Evolutionary conservation across 192 early-diverging fungal species (phyloP).

Genomic region (Umbelopsis ramanniana): DNA sequence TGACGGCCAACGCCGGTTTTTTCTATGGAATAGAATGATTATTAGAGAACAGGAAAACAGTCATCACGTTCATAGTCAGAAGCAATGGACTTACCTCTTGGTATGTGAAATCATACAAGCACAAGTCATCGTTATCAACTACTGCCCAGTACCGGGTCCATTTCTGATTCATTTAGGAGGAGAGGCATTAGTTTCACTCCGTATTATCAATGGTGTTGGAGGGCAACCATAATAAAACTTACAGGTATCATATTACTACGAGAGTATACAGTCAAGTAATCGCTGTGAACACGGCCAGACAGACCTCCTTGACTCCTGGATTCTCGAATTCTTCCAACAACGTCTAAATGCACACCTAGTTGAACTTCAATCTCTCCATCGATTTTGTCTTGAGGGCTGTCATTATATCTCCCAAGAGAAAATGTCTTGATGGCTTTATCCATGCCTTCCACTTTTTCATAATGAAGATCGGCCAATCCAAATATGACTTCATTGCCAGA

Average conservation of each 20-base stretch:
- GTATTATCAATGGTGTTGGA: not conserved
- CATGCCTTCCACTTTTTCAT: slow-evolving; percentile 18
- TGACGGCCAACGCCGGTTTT: not conserved
- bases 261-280: slow-evolving; percentile 7
- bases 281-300: slow-evolving; percentile 2
- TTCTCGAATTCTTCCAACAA: slow-evolving; percentile 6
- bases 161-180: not conserved
- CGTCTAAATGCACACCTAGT: slow-evolving; percentile 1
- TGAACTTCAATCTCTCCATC: slow-evolving; percentile 15
- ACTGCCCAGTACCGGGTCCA: slow-evolving; percentile 23
- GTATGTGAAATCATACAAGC: slow-evolving; percentile 11
- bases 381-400: not conserved
- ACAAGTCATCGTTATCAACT: slow-evolving; percentile 9
- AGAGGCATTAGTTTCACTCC: too few species aligned
- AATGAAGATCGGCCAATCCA: slow-evolving; percentile 5
- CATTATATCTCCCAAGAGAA: not conserved
- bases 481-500: not conserved
- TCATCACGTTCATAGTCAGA: too few species aligned
- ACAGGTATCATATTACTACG: not conserved
- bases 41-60: not conserved
- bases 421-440: not conserved
- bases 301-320: slow-evolving; percentile 12
- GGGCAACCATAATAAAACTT: not conserved
- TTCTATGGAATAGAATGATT: not conserved
- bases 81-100: not conserved